Evolutionary conservation across 2,329 filamentous ascomycete species (phyloP).

Genomic region (Aspergillus sp.): DNA sequence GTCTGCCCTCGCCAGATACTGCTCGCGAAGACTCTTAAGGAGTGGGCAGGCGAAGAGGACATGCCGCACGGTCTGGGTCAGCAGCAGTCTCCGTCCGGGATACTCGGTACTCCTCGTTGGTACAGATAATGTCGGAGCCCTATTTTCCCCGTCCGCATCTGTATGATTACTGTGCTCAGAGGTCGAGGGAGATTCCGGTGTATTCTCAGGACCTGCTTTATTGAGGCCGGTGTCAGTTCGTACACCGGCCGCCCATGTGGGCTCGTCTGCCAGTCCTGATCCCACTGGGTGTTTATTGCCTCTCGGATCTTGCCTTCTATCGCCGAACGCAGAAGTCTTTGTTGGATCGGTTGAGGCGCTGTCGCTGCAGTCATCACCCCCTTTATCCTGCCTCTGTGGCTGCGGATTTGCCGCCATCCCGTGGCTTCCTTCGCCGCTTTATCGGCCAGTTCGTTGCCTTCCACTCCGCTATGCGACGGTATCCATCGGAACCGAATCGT

Average conservation of each 20-base stretch:
- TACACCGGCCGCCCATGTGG: background rate
- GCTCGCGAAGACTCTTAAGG: background rate
- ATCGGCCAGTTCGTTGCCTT: no score
- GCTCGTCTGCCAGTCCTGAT: no score
- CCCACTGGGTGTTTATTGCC: no score
- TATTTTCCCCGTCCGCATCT: background rate
- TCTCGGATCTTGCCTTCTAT: no score
- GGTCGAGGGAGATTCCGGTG: background rate
- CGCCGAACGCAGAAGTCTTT: no score
- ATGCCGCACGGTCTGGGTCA: slow-evolving; percentile 3
- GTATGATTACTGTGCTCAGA: background rate
- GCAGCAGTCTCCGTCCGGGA: background rate
- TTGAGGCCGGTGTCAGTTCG: background rate
- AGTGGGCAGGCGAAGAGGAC: background rate
- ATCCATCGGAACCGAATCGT: no score
- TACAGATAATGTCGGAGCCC: background rate
- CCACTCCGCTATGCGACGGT: no score
- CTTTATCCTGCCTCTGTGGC: no score
- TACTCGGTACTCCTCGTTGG: background rate
- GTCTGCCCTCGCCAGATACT: background rate
- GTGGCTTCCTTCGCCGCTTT: no score
- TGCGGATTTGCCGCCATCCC: no score
- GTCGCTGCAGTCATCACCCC: no score
- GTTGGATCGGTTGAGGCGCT: no score
- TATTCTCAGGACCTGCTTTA: background rate